These are phyloP conservation scores for Cyanidiococcus yangmingshanensis DNA, from an alignment of 23 red algal species.

Conservation along the genomic window DNA sequence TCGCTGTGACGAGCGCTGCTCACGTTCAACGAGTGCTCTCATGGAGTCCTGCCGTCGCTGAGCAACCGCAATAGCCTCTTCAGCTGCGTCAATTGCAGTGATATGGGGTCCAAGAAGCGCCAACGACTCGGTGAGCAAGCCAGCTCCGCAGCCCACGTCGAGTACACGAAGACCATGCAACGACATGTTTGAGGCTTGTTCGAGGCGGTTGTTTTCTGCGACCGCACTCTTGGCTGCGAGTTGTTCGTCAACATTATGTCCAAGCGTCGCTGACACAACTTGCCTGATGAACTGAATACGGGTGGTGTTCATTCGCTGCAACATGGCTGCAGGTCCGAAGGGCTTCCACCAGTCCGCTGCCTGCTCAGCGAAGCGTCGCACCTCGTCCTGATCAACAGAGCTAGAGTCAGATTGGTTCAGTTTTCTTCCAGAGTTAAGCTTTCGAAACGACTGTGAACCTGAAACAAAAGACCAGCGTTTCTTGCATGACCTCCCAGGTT, in stretches of 20 bases:
- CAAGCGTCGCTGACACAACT: background rate
- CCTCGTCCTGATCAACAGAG: conserved; percentile 50
- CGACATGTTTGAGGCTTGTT: conserved; percentile 15
- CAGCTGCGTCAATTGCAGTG: conserved; percentile 63
- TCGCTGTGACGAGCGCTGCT: background rate
- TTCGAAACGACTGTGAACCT: too few relatives aligned
- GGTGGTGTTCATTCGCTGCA: conserved; percentile 81
- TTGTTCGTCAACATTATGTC: background rate
- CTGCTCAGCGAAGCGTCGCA: conserved; percentile 55
- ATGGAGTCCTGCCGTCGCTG: conserved; percentile 31
- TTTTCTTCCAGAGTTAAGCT: too few relatives aligned
- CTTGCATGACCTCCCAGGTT: too few relatives aligned
- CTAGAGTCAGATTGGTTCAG: too few relatives aligned
- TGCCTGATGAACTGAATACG: conserved; percentile 66
- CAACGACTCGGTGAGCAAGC: conserved; percentile 67
- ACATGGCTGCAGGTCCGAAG: conserved; percentile 47
- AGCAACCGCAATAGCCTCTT: conserved; percentile 47
- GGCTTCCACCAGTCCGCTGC: conserved; percentile 77
- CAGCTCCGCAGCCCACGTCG: conserved; percentile 90
- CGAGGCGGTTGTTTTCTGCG: background rate
- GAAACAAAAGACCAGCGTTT: too few relatives aligned
- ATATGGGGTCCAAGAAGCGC: conserved; percentile 71
- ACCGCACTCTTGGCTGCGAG: background rate
- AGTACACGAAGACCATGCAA: conserved; percentile 41
- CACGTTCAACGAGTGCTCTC: background rate